phyloP scores from a whole-genome alignment of 208 protist genomes.

The Ichthyophonus hoferi region DNA sequence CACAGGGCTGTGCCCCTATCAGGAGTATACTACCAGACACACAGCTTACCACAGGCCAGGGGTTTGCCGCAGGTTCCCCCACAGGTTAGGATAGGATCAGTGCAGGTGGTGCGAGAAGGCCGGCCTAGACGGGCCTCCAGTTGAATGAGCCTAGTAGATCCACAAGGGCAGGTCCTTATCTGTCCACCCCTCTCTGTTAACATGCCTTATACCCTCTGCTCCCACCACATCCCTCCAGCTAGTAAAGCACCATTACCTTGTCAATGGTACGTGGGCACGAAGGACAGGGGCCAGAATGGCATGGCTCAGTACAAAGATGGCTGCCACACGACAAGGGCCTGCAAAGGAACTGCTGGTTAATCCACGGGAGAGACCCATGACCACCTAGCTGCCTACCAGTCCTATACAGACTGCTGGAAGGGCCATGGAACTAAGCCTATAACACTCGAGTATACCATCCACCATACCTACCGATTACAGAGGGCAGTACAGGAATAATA shows the following conservation, averaged over 20 bases:
- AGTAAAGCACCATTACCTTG: neutral
- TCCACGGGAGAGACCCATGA: too few relatives aligned
- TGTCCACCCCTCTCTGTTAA: slow-evolving; percentile 64
- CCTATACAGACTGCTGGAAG: too few relatives aligned
- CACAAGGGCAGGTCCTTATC: slow-evolving; percentile 64
- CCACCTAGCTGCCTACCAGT: too few relatives aligned
- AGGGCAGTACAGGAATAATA: slow-evolving; percentile 33
- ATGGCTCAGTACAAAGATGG: slow-evolving; percentile 67
- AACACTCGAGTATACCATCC: too few relatives aligned
- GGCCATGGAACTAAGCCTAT: too few relatives aligned
- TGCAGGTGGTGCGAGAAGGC: slow-evolving; percentile 61
- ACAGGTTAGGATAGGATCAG: slow-evolving; percentile 71
- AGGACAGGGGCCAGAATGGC: slow-evolving; percentile 71
- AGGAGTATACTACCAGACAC: too few relatives aligned
- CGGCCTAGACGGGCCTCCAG: slow-evolving; percentile 50
- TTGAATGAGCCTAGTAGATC: slow-evolving; percentile 59
- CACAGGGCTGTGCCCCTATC: too few relatives aligned
- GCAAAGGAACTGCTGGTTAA: too few relatives aligned
- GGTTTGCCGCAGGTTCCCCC: slow-evolving; percentile 5
- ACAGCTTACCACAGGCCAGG: slow-evolving; percentile 23
- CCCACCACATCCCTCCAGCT: neutral
- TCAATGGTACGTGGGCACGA: neutral
- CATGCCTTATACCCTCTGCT: slow-evolving; percentile 19
- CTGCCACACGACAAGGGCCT: slow-evolving; percentile 68
- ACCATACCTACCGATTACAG: slow-evolving; percentile 46